Evolutionary conservation across 2,329 filamentous ascomycete genomes (phyloP).

Genomic region (Ophiocordyceps australis): DNA sequence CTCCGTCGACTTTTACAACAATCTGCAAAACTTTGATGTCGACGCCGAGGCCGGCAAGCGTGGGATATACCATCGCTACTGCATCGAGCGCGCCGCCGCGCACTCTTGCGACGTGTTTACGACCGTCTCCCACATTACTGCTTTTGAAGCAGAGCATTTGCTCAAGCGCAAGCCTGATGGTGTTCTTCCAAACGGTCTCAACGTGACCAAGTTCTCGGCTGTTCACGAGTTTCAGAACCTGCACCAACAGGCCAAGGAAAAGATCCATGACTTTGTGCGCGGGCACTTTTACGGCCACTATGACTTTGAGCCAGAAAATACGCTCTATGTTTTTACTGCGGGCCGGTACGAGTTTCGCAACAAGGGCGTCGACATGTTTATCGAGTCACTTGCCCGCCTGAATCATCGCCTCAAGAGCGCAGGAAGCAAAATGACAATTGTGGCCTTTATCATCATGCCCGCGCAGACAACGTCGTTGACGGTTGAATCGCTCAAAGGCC

Average conservation of each 20-base stretch:
- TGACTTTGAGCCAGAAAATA: constrained; percentile 93
- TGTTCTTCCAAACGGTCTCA: constrained; percentile 88
- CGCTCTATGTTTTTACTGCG: constrained; percentile 92
- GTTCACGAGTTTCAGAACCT: constrained; percentile 98
- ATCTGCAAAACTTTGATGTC: constrained; percentile 90
- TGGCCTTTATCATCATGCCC: constrained; percentile 98
- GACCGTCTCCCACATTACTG: constrained; percentile 95
- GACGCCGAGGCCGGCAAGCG: constrained; percentile 94
- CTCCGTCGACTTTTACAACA: constrained; percentile 98
- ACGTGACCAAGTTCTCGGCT: constrained; percentile 92
- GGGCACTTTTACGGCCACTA: constrained; percentile 98
- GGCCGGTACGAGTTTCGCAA: constrained; percentile 96
- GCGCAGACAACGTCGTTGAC: constrained; percentile 90
- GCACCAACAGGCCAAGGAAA: constrained; percentile 90
- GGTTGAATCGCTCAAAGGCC: constrained; percentile 87
- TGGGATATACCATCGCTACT: constrained; percentile 96
- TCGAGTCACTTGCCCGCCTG: constrained; percentile 82
- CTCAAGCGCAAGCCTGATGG: constrained; percentile 96
- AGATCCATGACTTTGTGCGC: constrained; percentile 95
- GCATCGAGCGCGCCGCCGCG: constrained; percentile 85
- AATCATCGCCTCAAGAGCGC: constrained; percentile 80
- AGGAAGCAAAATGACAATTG: constrained; percentile 82
- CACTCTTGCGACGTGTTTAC: constrained; percentile 95
- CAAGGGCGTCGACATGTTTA: constrained; percentile 99
- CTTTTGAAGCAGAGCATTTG: constrained; percentile 93